phyloP scores from a whole-genome alignment of 2,329 filamentous ascomycete genomes.

The Trichoderma semiorbis region DNA sequence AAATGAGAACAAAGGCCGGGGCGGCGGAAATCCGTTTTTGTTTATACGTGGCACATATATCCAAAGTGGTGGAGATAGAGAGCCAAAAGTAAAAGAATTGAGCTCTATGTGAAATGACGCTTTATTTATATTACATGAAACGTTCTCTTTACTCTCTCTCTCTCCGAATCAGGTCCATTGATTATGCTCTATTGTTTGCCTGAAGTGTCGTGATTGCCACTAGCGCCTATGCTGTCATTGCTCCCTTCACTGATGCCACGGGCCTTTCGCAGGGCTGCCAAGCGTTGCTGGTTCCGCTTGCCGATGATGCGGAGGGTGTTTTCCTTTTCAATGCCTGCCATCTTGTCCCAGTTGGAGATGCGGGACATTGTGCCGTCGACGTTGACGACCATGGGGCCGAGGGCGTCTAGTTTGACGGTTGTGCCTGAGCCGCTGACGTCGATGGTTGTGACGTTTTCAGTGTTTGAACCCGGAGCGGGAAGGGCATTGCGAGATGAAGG shows the following conservation, averaged over 20 bases:
- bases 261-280: slow-evolving; percentile 46
- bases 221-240: slow-evolving; percentile 13
- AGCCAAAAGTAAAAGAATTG: slow-evolving; percentile 6
- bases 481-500: slow-evolving; percentile 22
- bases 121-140: slow-evolving; percentile 13
- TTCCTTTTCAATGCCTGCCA: slow-evolving; percentile 64
- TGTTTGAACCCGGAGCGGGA: slow-evolving; percentile 24
- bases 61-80: slow-evolving; percentile 5
- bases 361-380: slow-evolving; percentile 67
- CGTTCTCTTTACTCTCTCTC: background rate
- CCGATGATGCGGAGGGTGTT: slow-evolving; percentile 65
- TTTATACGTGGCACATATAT: slow-evolving; percentile 12
- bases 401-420: slow-evolving; percentile 58
- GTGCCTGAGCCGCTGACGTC: slow-evolving; percentile 32
- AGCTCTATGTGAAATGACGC: slow-evolving; percentile 9
- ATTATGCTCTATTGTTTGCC: slow-evolving; percentile 7
- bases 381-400: slow-evolving; percentile 73
- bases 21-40: slow-evolving; percentile 1
- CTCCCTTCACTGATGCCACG: background rate
- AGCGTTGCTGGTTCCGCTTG: slow-evolving; percentile 63
- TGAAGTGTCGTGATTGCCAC: slow-evolving; percentile 15
- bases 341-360: slow-evolving; percentile 69
- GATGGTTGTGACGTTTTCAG: slow-evolving; percentile 25
- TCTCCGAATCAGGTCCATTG: background rate
- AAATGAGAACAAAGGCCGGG: slow-evolving; percentile 8